Evolutionary conservation across 2,329 filamentous ascomycete genomes (phyloP), one percentile per base, ranked within the genome.

Genomic region (Aspergillus tubingensis): DNA sequence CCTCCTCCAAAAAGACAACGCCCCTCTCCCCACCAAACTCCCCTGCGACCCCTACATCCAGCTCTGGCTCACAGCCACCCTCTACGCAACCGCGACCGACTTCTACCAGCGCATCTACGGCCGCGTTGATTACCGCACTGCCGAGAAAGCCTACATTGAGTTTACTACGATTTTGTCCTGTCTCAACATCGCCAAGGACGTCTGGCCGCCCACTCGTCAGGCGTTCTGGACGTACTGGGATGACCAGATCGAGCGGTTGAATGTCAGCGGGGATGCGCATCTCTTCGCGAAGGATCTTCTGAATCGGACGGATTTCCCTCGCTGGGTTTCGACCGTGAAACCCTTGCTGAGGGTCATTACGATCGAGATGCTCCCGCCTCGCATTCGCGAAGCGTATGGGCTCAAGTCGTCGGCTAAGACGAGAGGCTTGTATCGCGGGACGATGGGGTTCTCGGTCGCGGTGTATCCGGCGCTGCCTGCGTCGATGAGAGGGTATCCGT

Each of bases 221-320:
- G 69, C 65, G 1, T 76, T 76, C 52, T 76, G 74, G 74, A 64
- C 58, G n/a, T 76, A 73, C 61, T 76, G 74, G 74, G 74, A 76
- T 30, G 66, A 70, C 8, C 70, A 72, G 59, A 61, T 76, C 19
- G 60, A 66, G 15, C 60, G 65, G 27, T 50, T 75, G 53, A 65
- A 61, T 4, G 73, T 75, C 5, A 72, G 72, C 1, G 61, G 62
- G 0, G 67, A 73, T 36, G 72, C 72, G 10, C 70, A 72, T 13
- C 60, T 63, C 8, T 70, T 76, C 23, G 74, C 71, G 0, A 62
- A 70, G 56, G 70, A 72, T 10, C 62, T 76, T 8, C 53, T 67
- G 7, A 54, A 67, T n/a, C 62, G 67, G 21, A 66, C 50, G 4
- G 65, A 70, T 15, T 62, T 75, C 44, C 73, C 74, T 0, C 60